Base-by-base conservation (phyloP, 345 rosid genomes). In the Eutrema heterophyllum region DNA sequence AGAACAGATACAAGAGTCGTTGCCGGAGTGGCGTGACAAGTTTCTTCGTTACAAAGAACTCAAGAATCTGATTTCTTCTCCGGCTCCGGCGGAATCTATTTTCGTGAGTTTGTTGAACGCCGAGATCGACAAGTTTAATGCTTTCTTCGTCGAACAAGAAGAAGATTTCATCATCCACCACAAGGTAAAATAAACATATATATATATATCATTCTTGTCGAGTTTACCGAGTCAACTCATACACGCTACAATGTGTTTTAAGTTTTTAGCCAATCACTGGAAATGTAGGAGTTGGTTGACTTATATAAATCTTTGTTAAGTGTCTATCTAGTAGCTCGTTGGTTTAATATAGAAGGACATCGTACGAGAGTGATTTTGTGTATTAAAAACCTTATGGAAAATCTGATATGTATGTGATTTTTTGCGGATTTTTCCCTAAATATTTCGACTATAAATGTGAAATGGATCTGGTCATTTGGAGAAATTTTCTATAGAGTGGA, bases 51-150 rank as follows among this genome's bases (percentile, higher is more conserved):
- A 91, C 72, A 89, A 93, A 69, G 90, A 86, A 40, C 62, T 93
- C 81, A 93, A 91, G 88, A 85, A 86, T 82, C 87, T 89, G 15
- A 89, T 93, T 35, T 69, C 83, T 58, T 15, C 45, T 80, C 76
- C 30, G 59, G 82, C 52, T 69, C 81, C 0, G 80, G 11, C 41
- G 4, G 76, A 86, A 83, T 84, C 88, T 0, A 80, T 87, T 61
- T 91, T 93, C 44, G 76, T 89, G 5, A 67, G 70, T 63, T 74
- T 84, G 82, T 65, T 93, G 79, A 88, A 89, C 78, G 59, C 49
- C 27, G 95, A 94, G 87, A 86, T 94, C 70, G 97, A 94, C 7
- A 91, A 94, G 85, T 91, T 94, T 45, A 94, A 94, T 67, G 84
- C 78, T 0, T 94, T 91, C 74, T 94, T 91, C 76, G 78, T 89